These are phyloP conservation scores for Omphalotus guepiniiformis DNA, from an alignment of 768 basidiomycete genomes.

Conservation along the genomic window DNA sequence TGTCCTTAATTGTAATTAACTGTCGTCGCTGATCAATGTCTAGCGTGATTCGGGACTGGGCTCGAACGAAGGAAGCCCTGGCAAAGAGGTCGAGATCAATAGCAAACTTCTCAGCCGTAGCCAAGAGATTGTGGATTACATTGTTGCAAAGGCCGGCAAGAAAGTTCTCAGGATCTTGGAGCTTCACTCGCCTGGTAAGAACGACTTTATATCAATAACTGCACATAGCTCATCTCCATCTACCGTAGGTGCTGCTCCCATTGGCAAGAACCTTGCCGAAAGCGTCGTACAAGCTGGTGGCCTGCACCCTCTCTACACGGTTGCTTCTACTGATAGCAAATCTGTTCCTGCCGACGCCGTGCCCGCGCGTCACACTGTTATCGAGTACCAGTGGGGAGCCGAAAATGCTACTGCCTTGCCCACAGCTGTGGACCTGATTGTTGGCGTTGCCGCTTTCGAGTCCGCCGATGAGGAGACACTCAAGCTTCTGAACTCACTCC, in stretches of 20 bases:
- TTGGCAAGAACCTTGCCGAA: neutral
- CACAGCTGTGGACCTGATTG: neutral
- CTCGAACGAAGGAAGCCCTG: too few relatives aligned
- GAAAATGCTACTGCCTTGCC: neutral
- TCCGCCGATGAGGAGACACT: neutral
- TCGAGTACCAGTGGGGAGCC: neutral
- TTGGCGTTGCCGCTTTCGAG: neutral
- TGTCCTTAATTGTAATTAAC: too few relatives aligned
- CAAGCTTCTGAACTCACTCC: neutral
- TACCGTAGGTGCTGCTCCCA: neutral
- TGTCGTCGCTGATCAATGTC: too few relatives aligned
- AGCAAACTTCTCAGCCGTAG: too few relatives aligned
- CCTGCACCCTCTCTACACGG: neutral
- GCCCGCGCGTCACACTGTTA: neutral
- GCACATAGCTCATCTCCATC: neutral
- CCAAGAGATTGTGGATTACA: too few relatives aligned
- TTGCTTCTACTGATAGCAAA: neutral
- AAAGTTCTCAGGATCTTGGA: neutral
- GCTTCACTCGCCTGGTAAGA: neutral
- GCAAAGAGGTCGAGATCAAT: too few relatives aligned
- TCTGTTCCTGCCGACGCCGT: neutral
- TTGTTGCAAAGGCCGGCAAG: too few relatives aligned
- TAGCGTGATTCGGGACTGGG: too few relatives aligned
- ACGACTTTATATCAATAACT: neutral
- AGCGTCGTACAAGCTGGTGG: neutral